phyloP scores from a whole-genome alignment of 2,329 filamentous ascomycete genomes.

The Xylariaceae sp. region DNA sequence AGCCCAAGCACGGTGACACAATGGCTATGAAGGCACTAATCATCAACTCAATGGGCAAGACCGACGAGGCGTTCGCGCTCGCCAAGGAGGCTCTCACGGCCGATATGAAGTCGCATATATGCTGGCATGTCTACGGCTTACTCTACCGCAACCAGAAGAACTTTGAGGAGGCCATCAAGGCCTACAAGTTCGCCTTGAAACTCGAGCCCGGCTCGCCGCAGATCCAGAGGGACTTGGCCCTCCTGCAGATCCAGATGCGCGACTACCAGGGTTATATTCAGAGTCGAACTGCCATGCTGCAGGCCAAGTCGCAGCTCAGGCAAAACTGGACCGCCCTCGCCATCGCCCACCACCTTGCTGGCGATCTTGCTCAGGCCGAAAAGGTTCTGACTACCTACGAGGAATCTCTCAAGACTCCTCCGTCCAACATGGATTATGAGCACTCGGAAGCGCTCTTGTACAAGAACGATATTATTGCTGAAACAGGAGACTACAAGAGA shows the following conservation, averaged over 20 bases:
- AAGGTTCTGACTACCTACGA: constrained; percentile 89
- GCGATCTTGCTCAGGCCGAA: constrained; percentile 79
- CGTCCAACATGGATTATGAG: constrained; percentile 75
- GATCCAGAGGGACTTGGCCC: constrained; percentile 88
- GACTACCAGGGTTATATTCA: constrained; percentile 92
- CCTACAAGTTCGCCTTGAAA: constrained; percentile 90
- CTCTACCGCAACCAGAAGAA: constrained; percentile 93
- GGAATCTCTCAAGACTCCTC: constrained; percentile 79
- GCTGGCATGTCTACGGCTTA: constrained; percentile 97
- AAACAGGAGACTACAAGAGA: constrained; percentile 74
- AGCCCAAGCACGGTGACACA: constrained; percentile 94
- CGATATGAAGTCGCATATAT: constrained; percentile 99
- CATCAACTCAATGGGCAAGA: constrained; percentile 85
- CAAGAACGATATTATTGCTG: constrained; percentile 91
- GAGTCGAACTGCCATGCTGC: constrained; percentile 82
- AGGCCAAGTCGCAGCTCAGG: constrained; percentile 71
- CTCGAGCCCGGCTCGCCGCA: constrained; percentile 92
- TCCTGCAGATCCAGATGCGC: constrained; percentile 92
- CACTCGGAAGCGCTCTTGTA: constrained; percentile 92
- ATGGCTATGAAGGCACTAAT: constrained; percentile 99
- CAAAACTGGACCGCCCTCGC: constrained; percentile 98
- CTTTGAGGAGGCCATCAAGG: constrained; percentile 98
- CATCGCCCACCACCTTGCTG: constrained; percentile 85
- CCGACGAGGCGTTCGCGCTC: constrained; percentile 87
- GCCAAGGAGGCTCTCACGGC: constrained; percentile 88